These are phyloP conservation scores for Betula pendula DNA, from an alignment of 306 rosid species.

Conservation along the genomic window DNA sequence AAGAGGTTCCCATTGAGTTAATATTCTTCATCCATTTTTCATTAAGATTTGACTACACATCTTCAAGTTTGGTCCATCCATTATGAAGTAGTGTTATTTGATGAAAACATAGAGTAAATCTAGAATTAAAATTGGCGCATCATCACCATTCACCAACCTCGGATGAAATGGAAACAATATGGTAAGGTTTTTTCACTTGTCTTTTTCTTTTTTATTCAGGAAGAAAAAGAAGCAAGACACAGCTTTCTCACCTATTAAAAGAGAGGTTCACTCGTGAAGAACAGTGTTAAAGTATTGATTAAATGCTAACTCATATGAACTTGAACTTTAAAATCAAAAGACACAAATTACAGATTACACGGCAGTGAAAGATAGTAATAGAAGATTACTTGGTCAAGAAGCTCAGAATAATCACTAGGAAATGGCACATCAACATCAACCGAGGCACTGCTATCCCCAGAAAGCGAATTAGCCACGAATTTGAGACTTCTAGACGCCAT, in stretches of 20 bases:
- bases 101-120: background rate
- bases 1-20: background rate
- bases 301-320: too few species aligned
- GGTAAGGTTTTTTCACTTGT: too few species aligned
- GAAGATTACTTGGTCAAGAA: conserved; percentile 70
- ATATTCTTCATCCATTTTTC: background rate
- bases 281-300: too few species aligned
- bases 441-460: conserved; percentile 45
- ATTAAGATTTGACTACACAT: background rate
- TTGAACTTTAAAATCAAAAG: too few species aligned
- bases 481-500: conserved; percentile 27
- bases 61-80: background rate
- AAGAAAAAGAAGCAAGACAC: too few species aligned
- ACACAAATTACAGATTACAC: background rate
- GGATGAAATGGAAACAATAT: too few species aligned
- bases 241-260: too few species aligned
- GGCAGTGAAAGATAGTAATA: background rate
- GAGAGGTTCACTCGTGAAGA: too few species aligned
- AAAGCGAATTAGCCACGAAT: conserved; percentile 38
- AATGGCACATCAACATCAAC: conserved; percentile 54
- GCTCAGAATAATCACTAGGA: conserved; percentile 76
- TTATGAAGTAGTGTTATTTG: background rate
- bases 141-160: background rate
- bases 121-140: background rate
- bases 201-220: too few species aligned